A percentile compares a stretch with the other conserved stretches of the same genome.
Evolutionary conservation across 108 stramenopile species (phyloP).

Genomic region (Nitzschia inconspicua): DNA sequence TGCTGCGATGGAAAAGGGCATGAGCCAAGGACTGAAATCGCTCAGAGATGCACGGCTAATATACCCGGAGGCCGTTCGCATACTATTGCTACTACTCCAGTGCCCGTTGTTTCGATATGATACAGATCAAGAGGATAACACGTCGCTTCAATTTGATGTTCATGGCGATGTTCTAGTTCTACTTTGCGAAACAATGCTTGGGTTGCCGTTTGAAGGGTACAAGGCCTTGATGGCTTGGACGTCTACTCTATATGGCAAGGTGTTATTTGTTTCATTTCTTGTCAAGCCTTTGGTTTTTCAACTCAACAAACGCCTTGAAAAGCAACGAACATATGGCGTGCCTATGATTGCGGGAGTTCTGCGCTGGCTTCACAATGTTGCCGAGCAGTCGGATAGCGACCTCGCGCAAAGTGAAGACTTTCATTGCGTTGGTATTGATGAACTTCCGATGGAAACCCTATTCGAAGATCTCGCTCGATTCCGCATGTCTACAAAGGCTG

Average conservation of each 20-base stretch:
- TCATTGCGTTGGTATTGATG: constrained; percentile 51
- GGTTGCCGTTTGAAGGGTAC: constrained; percentile 58
- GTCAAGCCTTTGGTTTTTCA: constrained; percentile 55
- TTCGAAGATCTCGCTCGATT: constrained; percentile 50
- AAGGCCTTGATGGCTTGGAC: constrained; percentile 45
- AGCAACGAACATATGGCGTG: constrained; percentile 28
- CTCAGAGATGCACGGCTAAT: constrained; percentile 47
- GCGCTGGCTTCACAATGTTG: constrained; percentile 55
- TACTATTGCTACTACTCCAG: constrained; percentile 58
- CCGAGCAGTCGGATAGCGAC: constrained; percentile 30
- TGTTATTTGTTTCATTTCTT: constrained; percentile 56
- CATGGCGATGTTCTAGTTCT: constrained; percentile 20
- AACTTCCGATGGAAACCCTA: constrained; percentile 48
- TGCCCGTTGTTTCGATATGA: constrained; percentile 45
- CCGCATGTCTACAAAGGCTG: constrained; percentile 38
- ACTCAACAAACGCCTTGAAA: constrained; percentile 18
- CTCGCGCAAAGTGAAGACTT: constrained; percentile 58
- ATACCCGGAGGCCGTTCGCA: constrained; percentile 64
- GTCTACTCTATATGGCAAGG: constrained; percentile 34
- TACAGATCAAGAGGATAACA: background rate
- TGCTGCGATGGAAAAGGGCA: constrained; percentile 53
- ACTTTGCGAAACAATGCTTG: constrained; percentile 41
- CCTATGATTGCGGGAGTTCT: constrained; percentile 64
- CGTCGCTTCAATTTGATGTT: constrained; percentile 16
- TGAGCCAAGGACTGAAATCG: constrained; percentile 52